phyloP scores from a whole-genome alignment of 768 basidiomycete species.

The Rhizopogon roseolus region DNA sequence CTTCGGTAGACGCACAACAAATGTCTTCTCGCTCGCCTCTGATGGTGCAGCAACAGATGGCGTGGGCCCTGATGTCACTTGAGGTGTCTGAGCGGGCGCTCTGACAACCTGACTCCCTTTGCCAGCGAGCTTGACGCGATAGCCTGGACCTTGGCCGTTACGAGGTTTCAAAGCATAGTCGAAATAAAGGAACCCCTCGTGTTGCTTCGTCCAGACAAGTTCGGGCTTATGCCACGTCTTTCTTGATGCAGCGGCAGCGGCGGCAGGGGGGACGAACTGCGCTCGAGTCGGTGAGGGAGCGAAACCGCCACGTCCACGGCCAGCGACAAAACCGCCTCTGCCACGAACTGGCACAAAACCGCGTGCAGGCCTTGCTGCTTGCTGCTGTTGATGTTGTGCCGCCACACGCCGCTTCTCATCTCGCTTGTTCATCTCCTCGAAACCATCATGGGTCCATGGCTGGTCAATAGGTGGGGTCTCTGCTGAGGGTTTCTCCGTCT shows the following conservation, averaged over 20 bases:
- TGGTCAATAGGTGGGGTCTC: constrained; percentile 59
- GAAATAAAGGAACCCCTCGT: constrained; percentile 68
- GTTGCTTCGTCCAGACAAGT: constrained; percentile 78
- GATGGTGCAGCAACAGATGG: constrained; percentile 19
- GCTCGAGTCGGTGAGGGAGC: constrained; percentile 26
- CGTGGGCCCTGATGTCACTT: constrained; percentile 10
- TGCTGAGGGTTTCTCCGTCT: constrained; percentile 11
- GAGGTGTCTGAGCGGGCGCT: constrained; percentile 15
- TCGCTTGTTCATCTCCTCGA: constrained; percentile 77
- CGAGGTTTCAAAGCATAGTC: constrained; percentile 57
- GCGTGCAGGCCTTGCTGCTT: constrained; percentile 23
- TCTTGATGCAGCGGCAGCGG: constrained; percentile 24
- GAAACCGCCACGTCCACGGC: constrained; percentile 40
- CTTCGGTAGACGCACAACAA: constrained; percentile 55
- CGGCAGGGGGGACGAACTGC: constrained; percentile 21
- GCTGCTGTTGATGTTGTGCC: constrained; percentile 33
- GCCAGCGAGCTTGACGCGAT: constrained; percentile 65
- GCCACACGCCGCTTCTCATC: constrained; percentile 50
- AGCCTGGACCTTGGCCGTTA: constrained; percentile 46
- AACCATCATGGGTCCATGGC: constrained; percentile 83
- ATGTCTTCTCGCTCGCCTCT: constrained; percentile 40
- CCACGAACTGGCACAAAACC: constrained; percentile 38
- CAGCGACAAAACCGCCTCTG: constrained; percentile 40
- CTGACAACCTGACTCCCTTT: constrained; percentile 38
- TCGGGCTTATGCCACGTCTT: constrained; percentile 79